phyloP scores from a whole-genome alignment of 1,139 yeast species.

The Suhomyces anneliseae region DNA sequence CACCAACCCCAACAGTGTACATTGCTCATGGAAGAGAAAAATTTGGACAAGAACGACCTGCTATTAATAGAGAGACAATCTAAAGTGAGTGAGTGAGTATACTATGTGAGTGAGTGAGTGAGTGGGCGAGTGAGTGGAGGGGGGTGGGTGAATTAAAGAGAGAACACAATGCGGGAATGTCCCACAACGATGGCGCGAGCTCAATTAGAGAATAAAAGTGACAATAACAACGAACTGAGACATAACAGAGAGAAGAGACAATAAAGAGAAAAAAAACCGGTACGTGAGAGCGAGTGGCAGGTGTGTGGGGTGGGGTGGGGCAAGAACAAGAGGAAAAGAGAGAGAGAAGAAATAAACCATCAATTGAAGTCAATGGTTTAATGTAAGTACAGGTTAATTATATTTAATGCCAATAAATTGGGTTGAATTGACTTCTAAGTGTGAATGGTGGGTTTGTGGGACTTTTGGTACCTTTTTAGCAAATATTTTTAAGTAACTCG shows the following conservation, averaged over 20 bases:
- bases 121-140: neutral
- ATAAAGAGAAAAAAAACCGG: too few relatives aligned
- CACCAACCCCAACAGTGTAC: neutral
- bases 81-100: neutral
- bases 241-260: too few relatives aligned
- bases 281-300: too few relatives aligned
- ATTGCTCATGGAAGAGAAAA: neutral
- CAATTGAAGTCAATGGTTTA: too few relatives aligned
- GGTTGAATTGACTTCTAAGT: too few relatives aligned
- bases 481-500: neutral
- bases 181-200: neutral
- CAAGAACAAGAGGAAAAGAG: too few relatives aligned
- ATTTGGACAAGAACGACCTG: neutral
- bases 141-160: neutral
- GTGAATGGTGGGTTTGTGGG: neutral
- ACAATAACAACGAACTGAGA: too few relatives aligned
- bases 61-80: neutral
- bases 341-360: too few relatives aligned
- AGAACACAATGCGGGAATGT: neutral
- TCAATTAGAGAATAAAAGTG: too few relatives aligned
- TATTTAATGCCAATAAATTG: too few relatives aligned
- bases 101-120: neutral
- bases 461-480: neutral
- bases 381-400: too few relatives aligned
- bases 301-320: too few relatives aligned